Conservation (phyloP, 2,329 filamentous ascomycete genomes). For the Tolypocladium cylindrosporum region DNA sequence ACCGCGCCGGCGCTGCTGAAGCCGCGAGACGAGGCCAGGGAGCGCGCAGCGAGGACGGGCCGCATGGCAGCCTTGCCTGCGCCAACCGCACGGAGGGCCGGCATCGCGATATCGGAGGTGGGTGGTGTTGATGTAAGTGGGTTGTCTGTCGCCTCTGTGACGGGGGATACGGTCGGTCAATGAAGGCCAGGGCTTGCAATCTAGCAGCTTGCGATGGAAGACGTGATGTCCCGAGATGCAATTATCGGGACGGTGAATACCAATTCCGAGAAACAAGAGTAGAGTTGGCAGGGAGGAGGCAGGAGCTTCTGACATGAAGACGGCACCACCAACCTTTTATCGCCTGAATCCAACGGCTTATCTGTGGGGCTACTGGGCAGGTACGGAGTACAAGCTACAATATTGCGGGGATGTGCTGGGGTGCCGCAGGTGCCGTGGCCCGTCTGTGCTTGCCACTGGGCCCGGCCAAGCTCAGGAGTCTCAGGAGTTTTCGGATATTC, state of each 20-base stretch:
- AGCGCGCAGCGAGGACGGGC: background rate
- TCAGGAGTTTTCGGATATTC: background rate
- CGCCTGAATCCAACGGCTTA: background rate
- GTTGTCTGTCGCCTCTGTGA: background rate
- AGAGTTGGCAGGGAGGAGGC: background rate
- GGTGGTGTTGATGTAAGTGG: background rate
- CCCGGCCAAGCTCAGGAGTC: too few relatives aligned
- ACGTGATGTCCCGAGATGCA: background rate
- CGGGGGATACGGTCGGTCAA: background rate
- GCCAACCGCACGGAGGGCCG: slow-evolving; percentile 8
- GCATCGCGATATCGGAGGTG: slow-evolving; percentile 2
- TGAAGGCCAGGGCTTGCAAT: background rate
- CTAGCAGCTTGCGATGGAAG: background rate
- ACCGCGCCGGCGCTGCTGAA: slow-evolving; percentile 7
- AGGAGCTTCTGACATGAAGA: background rate
- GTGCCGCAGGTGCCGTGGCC: background rate
- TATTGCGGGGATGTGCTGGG: background rate
- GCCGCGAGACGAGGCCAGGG: slow-evolving; percentile 1
- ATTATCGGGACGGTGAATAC: background rate
- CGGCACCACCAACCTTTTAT: background rate
- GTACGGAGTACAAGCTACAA: background rate
- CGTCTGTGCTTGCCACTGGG: background rate
- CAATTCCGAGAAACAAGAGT: background rate
- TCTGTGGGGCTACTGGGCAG: background rate
- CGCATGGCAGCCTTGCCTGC: slow-evolving; percentile 2